phyloP scores from a whole-genome alignment of 208 protist genomes.

The Wallacemonas collosoma region DNA sequence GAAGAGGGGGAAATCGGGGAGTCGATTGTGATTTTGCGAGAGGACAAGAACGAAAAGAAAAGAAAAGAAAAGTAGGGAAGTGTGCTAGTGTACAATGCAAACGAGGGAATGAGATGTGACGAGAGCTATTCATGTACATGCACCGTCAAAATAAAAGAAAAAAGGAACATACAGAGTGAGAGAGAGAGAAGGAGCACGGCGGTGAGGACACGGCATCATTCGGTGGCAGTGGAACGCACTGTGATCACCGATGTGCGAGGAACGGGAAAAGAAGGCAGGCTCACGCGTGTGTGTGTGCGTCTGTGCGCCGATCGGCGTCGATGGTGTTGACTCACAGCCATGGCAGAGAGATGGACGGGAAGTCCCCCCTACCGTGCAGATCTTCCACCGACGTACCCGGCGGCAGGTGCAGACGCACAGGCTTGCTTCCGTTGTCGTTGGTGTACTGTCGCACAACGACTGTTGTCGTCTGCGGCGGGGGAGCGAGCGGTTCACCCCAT shows the following conservation, averaged over 20 bases:
- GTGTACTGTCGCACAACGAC: conserved; percentile 15
- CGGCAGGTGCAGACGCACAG: conserved; percentile 5
- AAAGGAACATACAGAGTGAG: neutral
- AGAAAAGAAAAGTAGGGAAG: too few relatives aligned
- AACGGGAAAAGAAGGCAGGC: too few relatives aligned
- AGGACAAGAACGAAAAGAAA: too few relatives aligned
- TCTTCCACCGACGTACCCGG: conserved; percentile 8
- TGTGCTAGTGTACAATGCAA: too few relatives aligned
- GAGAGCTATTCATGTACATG: neutral
- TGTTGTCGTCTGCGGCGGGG: conserved; percentile 4
- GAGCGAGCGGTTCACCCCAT: conserved; percentile 8
- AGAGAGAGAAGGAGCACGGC: too few relatives aligned
- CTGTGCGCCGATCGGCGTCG: too few relatives aligned
- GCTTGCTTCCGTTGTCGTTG: conserved; percentile 14
- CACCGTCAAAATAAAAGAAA: neutral
- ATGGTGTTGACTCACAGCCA: neutral
- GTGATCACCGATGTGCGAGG: too few relatives aligned
- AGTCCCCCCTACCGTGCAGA: neutral
- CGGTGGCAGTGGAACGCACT: too few relatives aligned
- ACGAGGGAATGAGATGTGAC: too few relatives aligned
- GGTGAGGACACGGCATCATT: too few relatives aligned
- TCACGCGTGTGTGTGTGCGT: too few relatives aligned
- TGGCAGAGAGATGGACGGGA: conserved; percentile 5
- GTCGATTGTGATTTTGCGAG: too few relatives aligned
- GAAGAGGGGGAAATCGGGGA: neutral